phyloP scores from a whole-genome alignment of 2,329 filamentous ascomycete genomes.

The Alternaria triticina region DNA sequence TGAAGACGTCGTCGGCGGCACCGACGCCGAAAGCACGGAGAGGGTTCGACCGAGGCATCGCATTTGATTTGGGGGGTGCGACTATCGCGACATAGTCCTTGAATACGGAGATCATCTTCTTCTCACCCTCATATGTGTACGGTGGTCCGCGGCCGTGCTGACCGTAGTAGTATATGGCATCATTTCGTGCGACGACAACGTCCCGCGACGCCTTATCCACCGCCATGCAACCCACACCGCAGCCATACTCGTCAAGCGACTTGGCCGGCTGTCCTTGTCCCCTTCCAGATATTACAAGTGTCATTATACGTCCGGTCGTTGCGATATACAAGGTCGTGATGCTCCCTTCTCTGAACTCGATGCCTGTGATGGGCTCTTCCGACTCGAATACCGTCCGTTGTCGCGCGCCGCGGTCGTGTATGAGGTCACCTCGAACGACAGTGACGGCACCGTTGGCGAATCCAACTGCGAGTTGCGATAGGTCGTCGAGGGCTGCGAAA shows the following conservation, averaged over 20 bases:
- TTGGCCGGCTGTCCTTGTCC: slow-evolving; percentile 89
- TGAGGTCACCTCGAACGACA: slow-evolving; percentile 88
- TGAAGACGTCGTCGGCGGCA: slow-evolving; percentile 79
- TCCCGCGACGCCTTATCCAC: slow-evolving; percentile 80
- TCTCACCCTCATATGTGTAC: slow-evolving; percentile 89
- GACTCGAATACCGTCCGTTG: slow-evolving; percentile 96
- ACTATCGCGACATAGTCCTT: slow-evolving; percentile 87
- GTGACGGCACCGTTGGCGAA: slow-evolving; percentile 96
- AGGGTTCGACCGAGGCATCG: slow-evolving; percentile 62
- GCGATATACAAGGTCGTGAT: slow-evolving; percentile 87
- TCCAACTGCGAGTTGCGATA: slow-evolving; percentile 91
- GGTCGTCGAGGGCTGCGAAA: slow-evolving; percentile 83
- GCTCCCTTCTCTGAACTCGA: slow-evolving; percentile 72
- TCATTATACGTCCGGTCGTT: slow-evolving; percentile 86
- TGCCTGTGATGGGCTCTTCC: slow-evolving; percentile 92
- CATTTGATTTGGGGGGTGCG: slow-evolving; percentile 72
- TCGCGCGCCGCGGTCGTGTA: slow-evolving; percentile 92
- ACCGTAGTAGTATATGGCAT: slow-evolving; percentile 94
- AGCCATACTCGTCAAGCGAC: slow-evolving; percentile 87
- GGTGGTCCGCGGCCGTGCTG: slow-evolving; percentile 84
- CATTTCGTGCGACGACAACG: slow-evolving; percentile 89
- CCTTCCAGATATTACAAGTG: slow-evolving; percentile 82
- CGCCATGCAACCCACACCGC: slow-evolving; percentile 94
- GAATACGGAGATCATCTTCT: slow-evolving; percentile 79
- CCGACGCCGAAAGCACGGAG: slow-evolving; percentile 76